phyloP scores from a whole-genome alignment of 768 basidiomycete species.

The Kwoniella mangroviensis region DNA sequence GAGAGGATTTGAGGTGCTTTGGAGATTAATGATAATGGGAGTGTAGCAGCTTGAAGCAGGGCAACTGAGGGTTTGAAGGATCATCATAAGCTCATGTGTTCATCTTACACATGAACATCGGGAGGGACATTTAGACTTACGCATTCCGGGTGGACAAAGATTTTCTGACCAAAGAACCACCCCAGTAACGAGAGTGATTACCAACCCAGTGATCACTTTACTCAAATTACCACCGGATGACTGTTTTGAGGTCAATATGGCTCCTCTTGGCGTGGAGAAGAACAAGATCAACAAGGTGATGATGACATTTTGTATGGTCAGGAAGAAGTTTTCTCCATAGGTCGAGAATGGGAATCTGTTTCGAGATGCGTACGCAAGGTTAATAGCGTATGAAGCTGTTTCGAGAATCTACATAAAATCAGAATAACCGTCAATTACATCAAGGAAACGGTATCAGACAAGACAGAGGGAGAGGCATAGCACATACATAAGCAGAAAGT shows the following conservation, averaged over 20 bases:
- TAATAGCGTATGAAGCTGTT: constrained; percentile 87
- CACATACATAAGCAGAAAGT: constrained; percentile 71
- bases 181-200: constrained; percentile 32
- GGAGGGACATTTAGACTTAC: constrained; percentile 34
- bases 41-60: constrained; percentile 77
- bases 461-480: not conserved
- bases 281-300: constrained; percentile 85
- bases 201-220: constrained; percentile 41
- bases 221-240: constrained; percentile 27
- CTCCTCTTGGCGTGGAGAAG: constrained; percentile 58
- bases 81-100: not conserved
- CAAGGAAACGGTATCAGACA: not conserved
- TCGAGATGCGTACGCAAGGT: constrained; percentile 80
- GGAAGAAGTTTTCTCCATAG: constrained; percentile 95
- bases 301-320: constrained; percentile 82
- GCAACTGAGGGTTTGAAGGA: constrained; percentile 60
- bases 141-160: constrained; percentile 42
- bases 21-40: constrained; percentile 88
- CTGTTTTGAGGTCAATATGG: constrained; percentile 9
- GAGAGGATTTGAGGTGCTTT: constrained; percentile 92
- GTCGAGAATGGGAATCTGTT: constrained; percentile 93
- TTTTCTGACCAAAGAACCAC: constrained; percentile 44
- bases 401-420: constrained; percentile 64
- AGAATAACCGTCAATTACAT: not conserved
- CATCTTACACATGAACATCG: not conserved